These are phyloP conservation scores for Athelia psychrophila DNA, from an alignment of 1,284 basidiomycete genomes.

Conservation along the genomic window DNA sequence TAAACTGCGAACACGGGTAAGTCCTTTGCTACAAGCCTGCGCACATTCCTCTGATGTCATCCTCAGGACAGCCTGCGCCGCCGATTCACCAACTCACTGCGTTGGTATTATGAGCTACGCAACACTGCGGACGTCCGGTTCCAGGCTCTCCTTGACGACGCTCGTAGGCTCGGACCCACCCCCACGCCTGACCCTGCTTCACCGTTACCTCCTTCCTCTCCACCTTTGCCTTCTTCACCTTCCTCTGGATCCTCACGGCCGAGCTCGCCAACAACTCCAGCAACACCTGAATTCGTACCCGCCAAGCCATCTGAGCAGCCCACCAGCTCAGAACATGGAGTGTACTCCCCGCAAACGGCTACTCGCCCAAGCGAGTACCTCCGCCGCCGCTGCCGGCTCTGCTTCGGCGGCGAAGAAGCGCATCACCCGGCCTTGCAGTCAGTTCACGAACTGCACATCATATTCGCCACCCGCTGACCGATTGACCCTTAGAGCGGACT, in stretches of 20 bases:
- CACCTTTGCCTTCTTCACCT: not conserved
- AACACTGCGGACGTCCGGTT: not conserved
- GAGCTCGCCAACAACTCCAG: not conserved
- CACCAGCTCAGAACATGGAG: not conserved
- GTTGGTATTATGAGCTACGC: slow-evolving; percentile 11
- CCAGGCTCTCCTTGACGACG: not conserved
- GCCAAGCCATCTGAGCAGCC: not conserved
- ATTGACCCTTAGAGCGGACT: slow-evolving; percentile 7
- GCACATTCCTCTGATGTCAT: not conserved
- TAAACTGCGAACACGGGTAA: slow-evolving; percentile 9
- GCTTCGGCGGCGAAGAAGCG: slow-evolving; percentile 10
- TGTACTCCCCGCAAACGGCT: not conserved
- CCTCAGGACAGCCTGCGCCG: slow-evolving; percentile 12
- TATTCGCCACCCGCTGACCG: not conserved
- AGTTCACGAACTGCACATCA: not conserved
- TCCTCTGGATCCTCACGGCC: too few species aligned
- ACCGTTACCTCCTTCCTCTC: not conserved
- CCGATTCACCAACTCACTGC: slow-evolving; percentile 11
- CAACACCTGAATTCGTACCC: not conserved
- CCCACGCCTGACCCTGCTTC: not conserved
- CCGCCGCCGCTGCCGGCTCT: slow-evolving; percentile 10
- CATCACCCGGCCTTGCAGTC: not conserved
- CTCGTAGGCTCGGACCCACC: not conserved
- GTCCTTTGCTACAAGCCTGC: not conserved
- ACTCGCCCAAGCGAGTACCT: slow-evolving; percentile 15